Evolutionary conservation across 2,329 filamentous ascomycete genomes (phyloP).

Genomic region (Nemania diffusa): DNA sequence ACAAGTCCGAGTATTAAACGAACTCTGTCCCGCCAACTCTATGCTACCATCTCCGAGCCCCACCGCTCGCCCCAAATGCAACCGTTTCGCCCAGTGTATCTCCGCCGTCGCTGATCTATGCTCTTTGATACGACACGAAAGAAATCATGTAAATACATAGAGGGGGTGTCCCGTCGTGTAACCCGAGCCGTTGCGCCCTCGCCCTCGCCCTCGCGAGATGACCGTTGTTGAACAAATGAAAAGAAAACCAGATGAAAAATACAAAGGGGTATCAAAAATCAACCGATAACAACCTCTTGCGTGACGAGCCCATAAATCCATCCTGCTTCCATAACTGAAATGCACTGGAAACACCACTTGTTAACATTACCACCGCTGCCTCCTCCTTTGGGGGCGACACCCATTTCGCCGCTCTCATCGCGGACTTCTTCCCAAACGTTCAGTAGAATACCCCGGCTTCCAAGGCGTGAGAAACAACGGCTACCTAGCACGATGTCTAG

Average conservation of each 20-base stretch:
- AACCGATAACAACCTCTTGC: slow-evolving; percentile 61
- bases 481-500: slow-evolving; percentile 88
- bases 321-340: slow-evolving; percentile 61
- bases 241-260: slow-evolving; percentile 17
- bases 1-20: slow-evolving; percentile 1
- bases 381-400: slow-evolving; percentile 62
- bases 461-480: slow-evolving; percentile 84
- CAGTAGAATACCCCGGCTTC: slow-evolving; percentile 85
- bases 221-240: slow-evolving; percentile 14
- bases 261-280: slow-evolving; percentile 38
- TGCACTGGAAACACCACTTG: slow-evolving; percentile 73
- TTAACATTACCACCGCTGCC: slow-evolving; percentile 64
- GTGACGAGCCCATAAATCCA: slow-evolving; percentile 68
- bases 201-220: slow-evolving; percentile 19
- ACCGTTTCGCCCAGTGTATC: slow-evolving; percentile 21
- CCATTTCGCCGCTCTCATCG: slow-evolving; percentile 67
- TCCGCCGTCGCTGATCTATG: slow-evolving; percentile 19
- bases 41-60: slow-evolving; percentile 25
- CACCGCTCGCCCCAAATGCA: slow-evolving; percentile 33
- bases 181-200: slow-evolving; percentile 11
- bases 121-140: slow-evolving; percentile 12
- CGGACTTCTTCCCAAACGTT: slow-evolving; percentile 85
- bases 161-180: slow-evolving; percentile 7
- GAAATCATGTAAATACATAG: slow-evolving; percentile 20
- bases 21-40: slow-evolving; percentile 18